A percentile compares a stretch with the other conserved stretches of the same genome.
Evolutionary conservation across 352 stramenopile genomes (phyloP).

Genomic region (Phytophthora pseudosyringae): DNA sequence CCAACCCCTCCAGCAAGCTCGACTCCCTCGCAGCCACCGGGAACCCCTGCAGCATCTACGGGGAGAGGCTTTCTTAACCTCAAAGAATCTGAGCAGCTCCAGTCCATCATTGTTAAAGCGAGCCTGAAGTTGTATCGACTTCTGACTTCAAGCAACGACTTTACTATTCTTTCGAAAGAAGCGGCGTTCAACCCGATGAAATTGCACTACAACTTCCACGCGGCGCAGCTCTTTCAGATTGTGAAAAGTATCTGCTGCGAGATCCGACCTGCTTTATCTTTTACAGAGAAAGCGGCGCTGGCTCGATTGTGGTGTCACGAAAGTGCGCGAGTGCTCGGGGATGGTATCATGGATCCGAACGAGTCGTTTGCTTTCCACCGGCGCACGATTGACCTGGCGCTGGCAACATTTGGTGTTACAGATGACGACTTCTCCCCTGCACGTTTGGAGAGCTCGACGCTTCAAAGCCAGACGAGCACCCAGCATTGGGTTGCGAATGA

Average conservation of each 20-base stretch:
- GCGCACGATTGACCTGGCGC: constrained; percentile 50
- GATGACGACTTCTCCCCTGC: constrained; percentile 47
- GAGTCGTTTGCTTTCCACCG: constrained; percentile 54
- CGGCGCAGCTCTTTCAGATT: constrained; percentile 50
- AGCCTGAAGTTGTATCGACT: constrained; percentile 62
- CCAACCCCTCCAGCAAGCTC: background rate
- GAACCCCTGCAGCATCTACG: background rate
- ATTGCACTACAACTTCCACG: constrained; percentile 59
- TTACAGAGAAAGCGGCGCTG: constrained; percentile 56
- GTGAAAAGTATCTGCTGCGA: constrained; percentile 54
- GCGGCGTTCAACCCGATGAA: constrained; percentile 33
- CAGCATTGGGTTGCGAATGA: constrained; percentile 56
- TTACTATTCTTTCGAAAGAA: constrained; percentile 24
- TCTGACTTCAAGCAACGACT: constrained; percentile 43
- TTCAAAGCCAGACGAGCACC: constrained; percentile 28
- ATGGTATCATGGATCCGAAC: constrained; percentile 46
- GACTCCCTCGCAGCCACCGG: background rate
- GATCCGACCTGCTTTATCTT: constrained; percentile 32
- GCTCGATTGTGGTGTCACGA: constrained; percentile 82
- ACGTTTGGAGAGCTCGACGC: constrained; percentile 6
- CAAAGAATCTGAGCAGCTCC: constrained; percentile 49
- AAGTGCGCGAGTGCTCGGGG: constrained; percentile 54
- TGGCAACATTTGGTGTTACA: constrained; percentile 51
- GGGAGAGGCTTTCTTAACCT: background rate
- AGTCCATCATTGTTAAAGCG: constrained; percentile 54